A percentile compares a stretch with the other conserved stretches of the same genome.
Evolutionary conservation across 2,329 filamentous ascomycete genomes (phyloP).

Genomic region (Fusarium poae): DNA sequence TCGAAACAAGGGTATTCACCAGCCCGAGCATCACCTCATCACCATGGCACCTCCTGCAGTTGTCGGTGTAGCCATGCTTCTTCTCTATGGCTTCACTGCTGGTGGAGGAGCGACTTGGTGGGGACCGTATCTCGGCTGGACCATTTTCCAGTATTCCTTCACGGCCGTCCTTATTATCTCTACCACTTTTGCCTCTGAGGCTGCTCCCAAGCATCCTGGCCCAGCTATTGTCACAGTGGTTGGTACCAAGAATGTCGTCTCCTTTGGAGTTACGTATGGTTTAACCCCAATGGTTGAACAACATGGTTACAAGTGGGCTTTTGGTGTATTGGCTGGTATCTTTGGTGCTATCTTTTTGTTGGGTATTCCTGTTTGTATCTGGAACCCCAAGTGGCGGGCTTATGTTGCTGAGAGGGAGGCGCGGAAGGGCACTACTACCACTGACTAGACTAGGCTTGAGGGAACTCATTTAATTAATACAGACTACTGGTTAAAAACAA

Average conservation of each 20-base stretch:
- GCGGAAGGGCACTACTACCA: constrained; percentile 2
- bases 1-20: constrained; percentile 30
- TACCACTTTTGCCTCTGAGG: constrained; percentile 20
- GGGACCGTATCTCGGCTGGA: constrained; percentile 21
- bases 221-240: constrained; percentile 21
- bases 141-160: constrained; percentile 25
- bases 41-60: constrained; percentile 31
- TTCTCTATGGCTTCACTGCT: constrained; percentile 24
- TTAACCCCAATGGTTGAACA: constrained; percentile 19
- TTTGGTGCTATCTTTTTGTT: constrained; percentile 34
- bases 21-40: constrained; percentile 35
- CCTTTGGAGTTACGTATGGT: constrained; percentile 13
- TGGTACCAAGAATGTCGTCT: constrained; percentile 23
- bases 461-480: neutral
- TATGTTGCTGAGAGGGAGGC: constrained; percentile 25
- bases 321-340: constrained; percentile 13
- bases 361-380: constrained; percentile 33
- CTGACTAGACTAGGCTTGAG: neutral
- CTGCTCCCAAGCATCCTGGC: constrained; percentile 19
- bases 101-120: constrained; percentile 15
- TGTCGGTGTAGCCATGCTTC: constrained; percentile 28
- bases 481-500: neutral
- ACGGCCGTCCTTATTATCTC: constrained; percentile 17
- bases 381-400: constrained; percentile 32
- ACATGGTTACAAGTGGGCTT: constrained; percentile 15